Conservation (phyloP, 1,284 basidiomycete species). For the Leucoagaricus sp. region DNA sequence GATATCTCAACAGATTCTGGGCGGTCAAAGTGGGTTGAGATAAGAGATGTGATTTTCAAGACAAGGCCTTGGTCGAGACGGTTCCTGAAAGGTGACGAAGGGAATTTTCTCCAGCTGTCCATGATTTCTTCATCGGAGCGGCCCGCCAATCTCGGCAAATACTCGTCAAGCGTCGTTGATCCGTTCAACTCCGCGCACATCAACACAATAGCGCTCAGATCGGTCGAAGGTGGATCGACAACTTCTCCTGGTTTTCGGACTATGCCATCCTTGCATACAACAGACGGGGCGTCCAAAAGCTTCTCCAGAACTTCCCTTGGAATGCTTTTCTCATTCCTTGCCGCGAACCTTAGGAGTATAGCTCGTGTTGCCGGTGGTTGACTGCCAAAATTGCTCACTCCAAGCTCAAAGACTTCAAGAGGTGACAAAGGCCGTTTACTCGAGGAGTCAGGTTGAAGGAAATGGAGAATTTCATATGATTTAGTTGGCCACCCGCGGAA, state of each 20-base stretch:
- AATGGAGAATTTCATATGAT: conserved; percentile 1
- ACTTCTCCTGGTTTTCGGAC: conserved; percentile 8
- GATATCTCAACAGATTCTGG: conserved; percentile 1
- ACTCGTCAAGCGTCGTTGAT: background rate
- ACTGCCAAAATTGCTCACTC: conserved; percentile 27
- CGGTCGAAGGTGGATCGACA: background rate
- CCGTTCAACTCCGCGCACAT: background rate
- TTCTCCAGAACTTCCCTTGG: conserved; percentile 26
- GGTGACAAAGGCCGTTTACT: background rate
- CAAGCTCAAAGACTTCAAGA: conserved; percentile 25
- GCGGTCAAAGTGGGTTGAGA: background rate
- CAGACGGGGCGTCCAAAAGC: conserved; percentile 28
- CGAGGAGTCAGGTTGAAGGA: background rate
- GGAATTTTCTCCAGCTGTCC: background rate
- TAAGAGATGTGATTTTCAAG: background rate
- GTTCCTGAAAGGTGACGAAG: conserved; percentile 2
- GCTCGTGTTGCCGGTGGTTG: conserved; percentile 29
- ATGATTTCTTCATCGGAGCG: conserved; percentile 7
- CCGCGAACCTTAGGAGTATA: conserved; percentile 29
- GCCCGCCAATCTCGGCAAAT: conserved; percentile 6
- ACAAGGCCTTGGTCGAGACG: background rate
- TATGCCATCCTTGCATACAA: conserved; percentile 27
- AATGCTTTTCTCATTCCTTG: conserved; percentile 21
- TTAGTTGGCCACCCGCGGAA: background rate
- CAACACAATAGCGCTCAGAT: background rate